Evolutionary conservation across 805 yeast species (phyloP).

Genomic region (Candida corydali): DNA sequence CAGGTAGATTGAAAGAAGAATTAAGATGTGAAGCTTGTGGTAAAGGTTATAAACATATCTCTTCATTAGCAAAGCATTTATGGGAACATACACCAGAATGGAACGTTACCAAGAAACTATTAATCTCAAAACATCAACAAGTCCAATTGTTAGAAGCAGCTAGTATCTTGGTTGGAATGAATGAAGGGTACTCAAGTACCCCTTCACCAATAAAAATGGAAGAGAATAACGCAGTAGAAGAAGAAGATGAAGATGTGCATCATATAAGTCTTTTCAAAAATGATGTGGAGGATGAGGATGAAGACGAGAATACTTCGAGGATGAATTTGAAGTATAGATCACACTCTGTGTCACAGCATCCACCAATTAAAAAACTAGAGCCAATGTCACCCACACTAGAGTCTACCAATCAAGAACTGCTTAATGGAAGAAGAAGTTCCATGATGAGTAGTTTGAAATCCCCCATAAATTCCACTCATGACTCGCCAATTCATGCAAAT

Average conservation of each 20-base stretch:
- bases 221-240: slow-evolving; percentile 5
- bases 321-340: slow-evolving; percentile 21
- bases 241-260: not conserved
- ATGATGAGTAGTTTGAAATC: not conserved
- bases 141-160: slow-evolving; percentile 80
- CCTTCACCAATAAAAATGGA: slow-evolving; percentile 13
- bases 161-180: slow-evolving; percentile 73
- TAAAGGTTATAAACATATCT: slow-evolving; percentile 84
- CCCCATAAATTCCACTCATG: not conserved
- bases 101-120: slow-evolving; percentile 77
- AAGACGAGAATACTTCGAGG: not conserved
- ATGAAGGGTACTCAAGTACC: slow-evolving; percentile 27
- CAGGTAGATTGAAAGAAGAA: slow-evolving; percentile 80
- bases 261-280: slow-evolving; percentile 3
- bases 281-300: not conserved
- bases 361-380: slow-evolving; percentile 24
- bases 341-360: slow-evolving; percentile 42
- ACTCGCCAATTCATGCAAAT: slow-evolving; percentile 1
- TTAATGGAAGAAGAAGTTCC: not conserved
- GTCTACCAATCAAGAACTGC: not conserved
- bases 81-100: slow-evolving; percentile 97
- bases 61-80: slow-evolving; percentile 80
- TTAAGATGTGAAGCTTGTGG: slow-evolving; percentile 89
- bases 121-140: slow-evolving; percentile 84
- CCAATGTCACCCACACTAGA: slow-evolving; percentile 4